Base-by-base conservation (phyloP, 169 alveolate species). In the Babesia microti region DNA sequence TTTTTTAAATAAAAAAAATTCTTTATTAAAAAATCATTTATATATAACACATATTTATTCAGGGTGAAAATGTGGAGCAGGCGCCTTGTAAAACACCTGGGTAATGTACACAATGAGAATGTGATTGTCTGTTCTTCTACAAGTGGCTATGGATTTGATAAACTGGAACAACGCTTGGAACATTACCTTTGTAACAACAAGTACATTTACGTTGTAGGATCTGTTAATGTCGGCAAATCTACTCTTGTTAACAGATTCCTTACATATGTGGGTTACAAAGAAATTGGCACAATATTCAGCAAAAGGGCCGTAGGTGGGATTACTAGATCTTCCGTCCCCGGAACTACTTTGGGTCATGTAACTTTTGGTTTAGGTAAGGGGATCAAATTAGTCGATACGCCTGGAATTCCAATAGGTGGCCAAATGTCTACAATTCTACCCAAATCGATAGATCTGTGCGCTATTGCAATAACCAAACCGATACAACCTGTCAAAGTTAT, bases 171-270 rank as follows among this genome's bases (percentile, higher is more conserved):
- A 35, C 45, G 88, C 14, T 40, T 79, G 53, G 67, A 72, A 44
- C 63, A 51, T 24, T 74, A 66, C 42, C 36, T 79, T 9, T 65
- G 44, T 17, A 40, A 61, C 28, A 72, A 78, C 0, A 49, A 72
- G 34, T 56, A 46, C 45, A 79, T 74, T 22, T 79, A 79, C 53
- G 72, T 79, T n/a, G 83, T 75, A 22, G 88, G 88, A 2, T 40
- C 89, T 27, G 87, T 80, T 11, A 84, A 84, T 66, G 79, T 73
- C 22, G 92, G 92, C 2, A 84, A 84, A 57, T 81, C 91, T 3
- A 71, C 92, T 1, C 79, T 84, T 44, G 72, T 84, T 32, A 81
- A 82, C 52, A 61, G 89, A 29, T 81, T 82, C 45, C 79, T 84
- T 27, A 66, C 68, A 21, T 79, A 51, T 44, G 80, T 84, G 41